A percentile compares a stretch with the other conserved stretches of the same genome.
These are phyloP conservation scores for Aspergillus costaricaensis DNA, from an alignment of 2,329 filamentous ascomycete genomes.

Conservation along the genomic window DNA sequence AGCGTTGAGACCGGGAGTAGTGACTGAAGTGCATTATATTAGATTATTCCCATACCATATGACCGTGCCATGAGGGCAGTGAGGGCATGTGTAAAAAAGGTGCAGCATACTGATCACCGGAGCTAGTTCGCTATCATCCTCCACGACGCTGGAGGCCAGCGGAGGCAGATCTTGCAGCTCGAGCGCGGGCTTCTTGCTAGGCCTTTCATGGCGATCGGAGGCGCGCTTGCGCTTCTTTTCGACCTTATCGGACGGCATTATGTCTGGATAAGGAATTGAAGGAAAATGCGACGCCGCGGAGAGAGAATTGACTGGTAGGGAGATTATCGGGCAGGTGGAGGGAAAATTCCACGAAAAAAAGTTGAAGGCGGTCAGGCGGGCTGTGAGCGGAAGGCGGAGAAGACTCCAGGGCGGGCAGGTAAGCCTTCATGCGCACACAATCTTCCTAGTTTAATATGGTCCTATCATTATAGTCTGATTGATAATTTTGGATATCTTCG, in stretches of 20 bases:
- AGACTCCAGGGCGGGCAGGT: not conserved
- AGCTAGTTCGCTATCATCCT: slow-evolving; percentile 50
- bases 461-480: no score
- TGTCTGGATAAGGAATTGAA: slow-evolving; percentile 1
- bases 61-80: not conserved
- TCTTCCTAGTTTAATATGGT: no score
- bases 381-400: slow-evolving; percentile 27
- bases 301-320: slow-evolving; percentile 2
- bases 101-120: slow-evolving; percentile 52
- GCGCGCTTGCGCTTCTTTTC: slow-evolving; percentile 57
- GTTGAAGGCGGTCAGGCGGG: slow-evolving; percentile 28
- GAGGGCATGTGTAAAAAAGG: not conserved
- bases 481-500: not conserved
- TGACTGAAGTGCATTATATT: slow-evolving; percentile 24
- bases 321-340: slow-evolving; percentile 14
- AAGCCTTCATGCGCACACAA: not conserved
- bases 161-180: slow-evolving; percentile 39
- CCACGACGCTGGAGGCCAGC: slow-evolving; percentile 49
- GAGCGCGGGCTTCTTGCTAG: slow-evolving; percentile 53
- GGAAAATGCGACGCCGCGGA: not conserved
- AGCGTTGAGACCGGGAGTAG: slow-evolving; percentile 37
- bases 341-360: slow-evolving; percentile 29
- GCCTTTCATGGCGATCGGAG: slow-evolving; percentile 45
- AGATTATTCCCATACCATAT: not conserved
- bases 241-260: slow-evolving; percentile 37